Percentiles rank a stretch among this genome's conserved stretches.
These are phyloP conservation scores for Mycotypha africana DNA, from an alignment of 371 early-diverging fungal species.

Conservation along the genomic window DNA sequence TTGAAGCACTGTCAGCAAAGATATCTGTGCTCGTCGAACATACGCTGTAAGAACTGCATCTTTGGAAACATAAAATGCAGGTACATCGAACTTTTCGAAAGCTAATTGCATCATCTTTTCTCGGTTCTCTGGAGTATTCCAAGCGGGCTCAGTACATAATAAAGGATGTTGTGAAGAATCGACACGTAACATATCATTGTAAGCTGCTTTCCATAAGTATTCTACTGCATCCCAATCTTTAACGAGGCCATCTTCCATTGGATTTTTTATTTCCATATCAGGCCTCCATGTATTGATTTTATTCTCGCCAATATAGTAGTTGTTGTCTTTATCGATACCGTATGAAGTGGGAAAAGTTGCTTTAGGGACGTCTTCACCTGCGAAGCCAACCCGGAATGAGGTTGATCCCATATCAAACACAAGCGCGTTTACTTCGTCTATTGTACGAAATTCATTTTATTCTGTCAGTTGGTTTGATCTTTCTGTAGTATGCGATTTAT, in stretches of 20 bases:
- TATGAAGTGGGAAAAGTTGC: conserved; percentile 75
- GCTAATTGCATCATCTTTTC: conserved; percentile 88
- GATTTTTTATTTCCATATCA: conserved; percentile 76
- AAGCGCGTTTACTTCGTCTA: conserved; percentile 92
- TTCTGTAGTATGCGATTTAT: background rate
- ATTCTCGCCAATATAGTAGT: conserved; percentile 77
- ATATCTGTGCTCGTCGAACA: too few species aligned
- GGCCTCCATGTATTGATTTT: conserved; percentile 69
- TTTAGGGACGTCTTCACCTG: conserved; percentile 92
- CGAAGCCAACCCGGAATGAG: conserved; percentile 88
- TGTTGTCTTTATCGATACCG: conserved; percentile 27
- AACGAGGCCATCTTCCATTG: conserved; percentile 68
- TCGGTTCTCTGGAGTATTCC: conserved; percentile 76
- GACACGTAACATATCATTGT: conserved; percentile 60
- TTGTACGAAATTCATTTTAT: too few species aligned
- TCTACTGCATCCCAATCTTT: conserved; percentile 93
- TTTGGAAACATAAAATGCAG: conserved; percentile 91
- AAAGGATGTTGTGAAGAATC: conserved; percentile 82
- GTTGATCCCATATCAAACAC: conserved; percentile 90
- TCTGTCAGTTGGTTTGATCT: too few species aligned
- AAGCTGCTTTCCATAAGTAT: conserved; percentile 81
- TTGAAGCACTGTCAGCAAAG: too few species aligned
- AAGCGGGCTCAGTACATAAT: conserved; percentile 86
- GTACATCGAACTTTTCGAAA: conserved; percentile 87
- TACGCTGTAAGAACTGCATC: conserved; percentile 91